Evolutionary conservation across 768 basidiomycete species (phyloP).

Genomic region (Cyclocybe aegerita): DNA sequence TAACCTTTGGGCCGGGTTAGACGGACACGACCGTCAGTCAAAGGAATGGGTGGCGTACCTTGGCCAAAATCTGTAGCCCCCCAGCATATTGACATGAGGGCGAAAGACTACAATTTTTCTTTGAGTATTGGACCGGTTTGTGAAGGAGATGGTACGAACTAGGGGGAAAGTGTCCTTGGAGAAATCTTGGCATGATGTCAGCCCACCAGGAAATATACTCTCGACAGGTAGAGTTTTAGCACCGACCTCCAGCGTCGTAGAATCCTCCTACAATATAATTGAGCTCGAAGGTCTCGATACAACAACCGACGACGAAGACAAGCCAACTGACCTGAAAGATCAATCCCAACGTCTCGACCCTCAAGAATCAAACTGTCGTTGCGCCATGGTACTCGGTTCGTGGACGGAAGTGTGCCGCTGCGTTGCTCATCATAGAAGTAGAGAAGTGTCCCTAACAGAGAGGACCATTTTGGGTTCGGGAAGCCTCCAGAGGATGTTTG

Average conservation of each 20-base stretch:
- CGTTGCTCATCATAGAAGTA: constrained; percentile 94
- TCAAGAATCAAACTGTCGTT: constrained; percentile 80
- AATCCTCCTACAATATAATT: constrained; percentile 54
- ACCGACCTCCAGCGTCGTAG: constrained; percentile 87
- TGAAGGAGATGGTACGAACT: constrained; percentile 37
- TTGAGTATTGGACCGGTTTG: background rate
- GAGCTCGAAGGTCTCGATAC: too few relatives aligned
- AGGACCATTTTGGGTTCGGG: constrained; percentile 82
- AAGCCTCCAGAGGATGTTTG: constrained; percentile 38
- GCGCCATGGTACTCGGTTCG: constrained; percentile 82
- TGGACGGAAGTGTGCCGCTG: constrained; percentile 66
- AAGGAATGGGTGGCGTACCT: constrained; percentile 39
- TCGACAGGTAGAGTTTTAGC: background rate
- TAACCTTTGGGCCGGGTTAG: constrained; percentile 50
- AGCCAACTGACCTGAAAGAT: constrained; percentile 57
- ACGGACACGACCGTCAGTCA: background rate
- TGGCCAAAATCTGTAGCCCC: constrained; percentile 81
- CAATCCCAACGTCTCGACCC: constrained; percentile 69
- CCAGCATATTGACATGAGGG: constrained; percentile 88
- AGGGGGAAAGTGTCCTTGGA: constrained; percentile 88
- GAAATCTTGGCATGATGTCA: constrained; percentile 53
- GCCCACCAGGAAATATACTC: background rate
- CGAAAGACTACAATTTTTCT: constrained; percentile 55
- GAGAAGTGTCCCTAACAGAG: constrained; percentile 73
- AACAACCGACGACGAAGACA: too few relatives aligned